phyloP scores from a whole-genome alignment of 768 basidiomycete species.

The Tephrocybe sp. region DNA sequence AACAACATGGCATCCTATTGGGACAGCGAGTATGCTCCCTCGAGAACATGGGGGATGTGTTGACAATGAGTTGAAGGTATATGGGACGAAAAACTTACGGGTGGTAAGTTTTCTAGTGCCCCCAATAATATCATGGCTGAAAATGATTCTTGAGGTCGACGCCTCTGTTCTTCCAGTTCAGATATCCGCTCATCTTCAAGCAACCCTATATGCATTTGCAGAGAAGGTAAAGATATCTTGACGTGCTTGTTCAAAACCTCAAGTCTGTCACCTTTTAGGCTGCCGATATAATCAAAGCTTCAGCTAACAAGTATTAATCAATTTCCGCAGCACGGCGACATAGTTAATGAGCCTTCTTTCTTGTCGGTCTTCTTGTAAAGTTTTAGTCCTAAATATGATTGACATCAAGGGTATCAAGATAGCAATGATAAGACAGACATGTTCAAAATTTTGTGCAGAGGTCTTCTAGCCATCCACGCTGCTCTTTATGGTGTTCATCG shows the following conservation, averaged over 20 bases:
- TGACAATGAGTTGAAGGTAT: slow-evolving; percentile 26
- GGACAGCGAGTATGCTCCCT: slow-evolving; percentile 30
- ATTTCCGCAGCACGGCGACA: no score
- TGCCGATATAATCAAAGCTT: slow-evolving; percentile 8
- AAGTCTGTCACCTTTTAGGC: slow-evolving; percentile 5
- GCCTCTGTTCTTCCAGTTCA: slow-evolving; percentile 21
- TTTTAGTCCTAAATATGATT: no score
- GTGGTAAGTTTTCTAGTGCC: background rate
- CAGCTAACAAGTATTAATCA: background rate
- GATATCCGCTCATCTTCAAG: slow-evolving; percentile 17
- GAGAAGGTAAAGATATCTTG: slow-evolving; percentile 17
- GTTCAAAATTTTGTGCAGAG: no score
- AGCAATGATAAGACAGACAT: no score
- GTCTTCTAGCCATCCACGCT: no score
- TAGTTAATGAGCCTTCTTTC: no score
- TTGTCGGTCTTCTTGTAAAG: no score
- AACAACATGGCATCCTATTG: slow-evolving; percentile 19
- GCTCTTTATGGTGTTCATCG: no score
- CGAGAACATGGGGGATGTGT: slow-evolving; percentile 32
- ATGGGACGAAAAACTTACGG: slow-evolving; percentile 11
- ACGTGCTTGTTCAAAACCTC: background rate
- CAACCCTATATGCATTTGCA: slow-evolving; percentile 21
- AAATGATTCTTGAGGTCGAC: slow-evolving; percentile 9
- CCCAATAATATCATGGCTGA: background rate
- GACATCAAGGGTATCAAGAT: no score